Evolutionary conservation across 352 stramenopile genomes (phyloP).

Genomic region (Phytophthora boehmeriae): DNA sequence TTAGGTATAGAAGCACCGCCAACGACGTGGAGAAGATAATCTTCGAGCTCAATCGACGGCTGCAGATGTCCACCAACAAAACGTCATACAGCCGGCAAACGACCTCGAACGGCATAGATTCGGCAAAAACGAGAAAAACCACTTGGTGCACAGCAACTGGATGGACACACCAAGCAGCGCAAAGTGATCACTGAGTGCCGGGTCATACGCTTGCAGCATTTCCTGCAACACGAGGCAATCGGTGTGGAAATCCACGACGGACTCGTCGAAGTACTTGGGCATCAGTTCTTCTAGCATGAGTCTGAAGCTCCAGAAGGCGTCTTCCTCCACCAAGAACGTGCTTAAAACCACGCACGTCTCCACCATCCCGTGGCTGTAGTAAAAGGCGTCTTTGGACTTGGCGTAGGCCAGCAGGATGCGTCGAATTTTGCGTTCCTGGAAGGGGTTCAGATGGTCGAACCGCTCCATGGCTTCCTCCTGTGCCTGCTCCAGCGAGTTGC

Average conservation of each 20-base stretch:
- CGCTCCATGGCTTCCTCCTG: constrained; percentile 82
- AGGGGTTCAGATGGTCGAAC: constrained; percentile 79
- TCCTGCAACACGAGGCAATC: constrained; percentile 85
- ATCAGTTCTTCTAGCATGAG: constrained; percentile 74
- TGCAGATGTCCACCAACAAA: constrained; percentile 74
- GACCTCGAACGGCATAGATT: constrained; percentile 83
- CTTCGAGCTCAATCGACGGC: constrained; percentile 51
- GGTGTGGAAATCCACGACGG: constrained; percentile 79
- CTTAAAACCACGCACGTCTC: constrained; percentile 80
- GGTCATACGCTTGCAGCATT: constrained; percentile 57
- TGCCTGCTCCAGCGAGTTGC: constrained; percentile 61
- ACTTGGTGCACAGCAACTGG: constrained; percentile 83
- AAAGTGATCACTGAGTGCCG: constrained; percentile 64
- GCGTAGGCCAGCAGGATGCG: constrained; percentile 77
- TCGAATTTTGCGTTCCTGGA: constrained; percentile 86
- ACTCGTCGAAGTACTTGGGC: constrained; percentile 84
- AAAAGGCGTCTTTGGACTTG: constrained; percentile 80
- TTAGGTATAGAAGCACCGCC: constrained; percentile 79
- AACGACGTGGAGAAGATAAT: constrained; percentile 80
- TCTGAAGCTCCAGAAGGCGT: constrained; percentile 81
- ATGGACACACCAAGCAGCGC: constrained; percentile 64
- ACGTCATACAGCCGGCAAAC: constrained; percentile 81
- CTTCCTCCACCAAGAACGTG: constrained; percentile 78
- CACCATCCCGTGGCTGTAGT: constrained; percentile 86
- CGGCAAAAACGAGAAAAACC: constrained; percentile 88